Evolutionary conservation across 306 rosid species (phyloP).

Genomic region (Gynostemma pentaphyllum): DNA sequence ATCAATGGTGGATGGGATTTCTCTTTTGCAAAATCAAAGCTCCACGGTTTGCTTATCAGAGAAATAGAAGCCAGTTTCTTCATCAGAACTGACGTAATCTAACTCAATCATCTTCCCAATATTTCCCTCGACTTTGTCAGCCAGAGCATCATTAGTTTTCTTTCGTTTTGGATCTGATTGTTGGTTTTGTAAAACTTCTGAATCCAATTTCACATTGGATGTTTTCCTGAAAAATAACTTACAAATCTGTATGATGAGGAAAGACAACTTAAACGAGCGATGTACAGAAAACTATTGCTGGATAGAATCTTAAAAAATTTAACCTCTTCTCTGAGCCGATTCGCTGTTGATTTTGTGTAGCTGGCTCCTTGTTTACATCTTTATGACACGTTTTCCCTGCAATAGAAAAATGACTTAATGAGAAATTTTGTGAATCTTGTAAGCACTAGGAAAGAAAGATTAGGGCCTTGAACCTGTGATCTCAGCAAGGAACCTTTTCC

Average conservation of each 20-base stretch:
- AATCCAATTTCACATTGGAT: conserved; percentile 21
- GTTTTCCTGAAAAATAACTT: conserved; percentile 46
- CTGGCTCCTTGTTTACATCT: conserved; percentile 19
- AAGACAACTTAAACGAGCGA: no score
- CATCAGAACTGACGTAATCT: conserved; percentile 67
- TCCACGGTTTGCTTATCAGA: not conserved
- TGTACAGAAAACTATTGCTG: not conserved
- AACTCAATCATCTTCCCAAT: conserved; percentile 64
- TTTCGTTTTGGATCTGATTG: conserved; percentile 38
- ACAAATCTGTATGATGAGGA: not conserved
- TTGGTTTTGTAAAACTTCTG: conserved; percentile 23
- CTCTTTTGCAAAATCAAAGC: not conserved
- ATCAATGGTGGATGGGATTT: not conserved
- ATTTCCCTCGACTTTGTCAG: conserved; percentile 24
- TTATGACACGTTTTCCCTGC: conserved; percentile 36
- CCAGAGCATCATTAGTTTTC: conserved; percentile 27
- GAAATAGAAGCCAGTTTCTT: conserved; percentile 32
- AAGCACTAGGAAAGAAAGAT: conserved; percentile 2
- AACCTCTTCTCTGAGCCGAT: conserved; percentile 47
- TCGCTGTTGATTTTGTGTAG: conserved; percentile 23
- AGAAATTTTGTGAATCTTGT: conserved; percentile 9
- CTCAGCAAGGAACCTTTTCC: conserved; percentile 76
- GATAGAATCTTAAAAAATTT: conserved; percentile 11
- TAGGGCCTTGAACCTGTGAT: conserved; percentile 43
- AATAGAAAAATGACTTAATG: conserved; percentile 13